Evolutionary conservation across 2,329 filamentous ascomycete genomes (phyloP).

Genomic region (Metarhizium humberi): DNA sequence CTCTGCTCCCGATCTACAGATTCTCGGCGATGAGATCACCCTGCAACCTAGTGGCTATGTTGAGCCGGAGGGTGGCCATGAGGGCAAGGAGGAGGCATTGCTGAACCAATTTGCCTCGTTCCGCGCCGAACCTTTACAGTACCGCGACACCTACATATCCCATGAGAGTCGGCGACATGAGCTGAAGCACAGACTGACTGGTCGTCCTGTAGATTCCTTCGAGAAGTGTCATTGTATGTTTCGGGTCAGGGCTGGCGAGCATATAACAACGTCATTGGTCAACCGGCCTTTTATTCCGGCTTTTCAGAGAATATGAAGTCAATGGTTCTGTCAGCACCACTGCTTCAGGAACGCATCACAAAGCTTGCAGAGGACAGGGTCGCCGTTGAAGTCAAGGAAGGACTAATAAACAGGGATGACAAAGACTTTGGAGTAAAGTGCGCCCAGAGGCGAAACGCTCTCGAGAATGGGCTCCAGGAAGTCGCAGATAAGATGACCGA

Average conservation of each 20-base stretch:
- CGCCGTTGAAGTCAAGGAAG: conserved; percentile 66
- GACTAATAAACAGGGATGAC: conserved; percentile 50
- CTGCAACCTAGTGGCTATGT: conserved; percentile 65
- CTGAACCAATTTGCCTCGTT: conserved; percentile 84
- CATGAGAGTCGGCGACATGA: not conserved
- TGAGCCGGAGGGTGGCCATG: conserved; percentile 39
- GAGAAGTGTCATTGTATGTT: conserved; percentile 87
- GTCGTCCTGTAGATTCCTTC: conserved; percentile 58
- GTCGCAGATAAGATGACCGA: conserved; percentile 82
- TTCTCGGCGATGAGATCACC: conserved; percentile 64
- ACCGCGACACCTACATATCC: conserved; percentile 11
- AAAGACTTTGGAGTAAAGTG: conserved; percentile 42
- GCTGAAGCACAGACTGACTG: not conserved
- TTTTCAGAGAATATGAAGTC: conserved; percentile 87
- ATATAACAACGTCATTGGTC: conserved; percentile 83
- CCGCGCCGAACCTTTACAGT: conserved; percentile 57
- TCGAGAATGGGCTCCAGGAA: conserved; percentile 66
- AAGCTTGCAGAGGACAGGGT: conserved; percentile 70
- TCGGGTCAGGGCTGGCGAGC: conserved; percentile 91
- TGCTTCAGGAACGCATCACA: conserved; percentile 65
- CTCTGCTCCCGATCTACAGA: conserved; percentile 67
- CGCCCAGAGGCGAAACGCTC: conserved; percentile 47
- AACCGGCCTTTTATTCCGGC: conserved; percentile 86
- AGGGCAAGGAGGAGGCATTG: conserved; percentile 55
- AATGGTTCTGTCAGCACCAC: conserved; percentile 63